phyloP scores from a whole-genome alignment of 768 basidiomycete species.

The Chalciporus sphaerocephalus region DNA sequence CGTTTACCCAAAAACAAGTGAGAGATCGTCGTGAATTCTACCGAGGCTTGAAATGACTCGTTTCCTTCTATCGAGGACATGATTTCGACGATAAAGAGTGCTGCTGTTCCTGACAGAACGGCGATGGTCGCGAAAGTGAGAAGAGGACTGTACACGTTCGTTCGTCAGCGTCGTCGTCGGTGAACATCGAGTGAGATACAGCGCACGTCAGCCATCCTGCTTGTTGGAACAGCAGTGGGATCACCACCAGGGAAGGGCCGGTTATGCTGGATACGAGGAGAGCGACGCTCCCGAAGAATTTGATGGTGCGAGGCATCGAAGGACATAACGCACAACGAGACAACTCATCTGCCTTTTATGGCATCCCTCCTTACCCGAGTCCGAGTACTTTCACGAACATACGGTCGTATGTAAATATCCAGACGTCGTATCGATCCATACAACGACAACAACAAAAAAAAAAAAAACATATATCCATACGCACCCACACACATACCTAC shows the following conservation, averaged over 20 bases:
- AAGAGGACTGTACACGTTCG: constrained; percentile 9
- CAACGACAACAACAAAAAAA: too few relatives aligned
- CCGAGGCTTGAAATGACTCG: constrained; percentile 19
- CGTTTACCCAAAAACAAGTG: constrained; percentile 24
- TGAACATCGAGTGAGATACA: not conserved
- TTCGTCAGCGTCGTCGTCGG: not conserved
- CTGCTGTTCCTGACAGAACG: constrained; percentile 17
- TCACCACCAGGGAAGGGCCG: constrained; percentile 20
- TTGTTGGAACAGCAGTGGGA: constrained; percentile 22
- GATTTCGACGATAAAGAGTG: constrained; percentile 18
- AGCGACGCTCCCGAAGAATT: constrained; percentile 21
- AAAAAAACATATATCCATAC: too few relatives aligned
- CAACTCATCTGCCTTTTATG: not conserved
- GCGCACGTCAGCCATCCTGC: constrained; percentile 27
- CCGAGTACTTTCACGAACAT: too few relatives aligned
- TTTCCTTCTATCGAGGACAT: constrained; percentile 28
- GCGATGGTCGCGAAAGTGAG: constrained; percentile 17
- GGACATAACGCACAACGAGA: not conserved
- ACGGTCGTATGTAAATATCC: too few relatives aligned
- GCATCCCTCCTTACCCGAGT: not conserved
- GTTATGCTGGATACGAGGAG: constrained; percentile 26
- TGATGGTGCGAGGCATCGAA: constrained; percentile 22
- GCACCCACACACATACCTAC: too few relatives aligned
- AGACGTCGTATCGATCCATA: too few relatives aligned
- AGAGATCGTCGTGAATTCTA: constrained; percentile 26